phyloP scores from a whole-genome alignment of 2,329 filamentous ascomycete genomes.

The Parascedosporium putredinis region DNA sequence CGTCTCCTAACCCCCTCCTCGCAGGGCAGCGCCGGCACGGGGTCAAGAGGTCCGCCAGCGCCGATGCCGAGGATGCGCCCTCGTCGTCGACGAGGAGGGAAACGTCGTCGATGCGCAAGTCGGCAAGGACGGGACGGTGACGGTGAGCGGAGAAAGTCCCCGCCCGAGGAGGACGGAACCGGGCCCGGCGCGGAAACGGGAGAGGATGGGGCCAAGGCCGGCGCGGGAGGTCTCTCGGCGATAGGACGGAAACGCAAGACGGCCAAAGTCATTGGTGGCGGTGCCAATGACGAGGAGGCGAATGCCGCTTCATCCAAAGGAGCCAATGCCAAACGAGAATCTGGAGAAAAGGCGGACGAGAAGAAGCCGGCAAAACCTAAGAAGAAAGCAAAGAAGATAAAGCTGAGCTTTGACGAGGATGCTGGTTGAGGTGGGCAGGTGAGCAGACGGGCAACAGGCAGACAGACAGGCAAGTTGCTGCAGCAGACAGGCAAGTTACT shows the following conservation, averaged over 20 bases:
- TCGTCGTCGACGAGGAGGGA: constrained; percentile 65
- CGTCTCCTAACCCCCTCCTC: constrained; percentile 41
- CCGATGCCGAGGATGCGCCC: constrained; percentile 67
- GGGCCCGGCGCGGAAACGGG: constrained; percentile 16
- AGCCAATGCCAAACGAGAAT: constrained; percentile 9
- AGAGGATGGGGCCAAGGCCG: constrained; percentile 20
- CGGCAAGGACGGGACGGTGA: constrained; percentile 30
- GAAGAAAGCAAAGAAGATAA: constrained; percentile 54
- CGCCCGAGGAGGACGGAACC: constrained; percentile 16
- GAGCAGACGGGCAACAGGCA: too few species aligned
- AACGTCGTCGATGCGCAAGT: constrained; percentile 47
- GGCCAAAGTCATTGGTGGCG: constrained; percentile 36
- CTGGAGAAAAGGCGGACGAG: constrained; percentile 9
- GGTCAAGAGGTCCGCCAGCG: constrained; percentile 45
- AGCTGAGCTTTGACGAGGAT: constrained; percentile 57
- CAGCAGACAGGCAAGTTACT: too few species aligned
- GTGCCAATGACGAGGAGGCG: constrained; percentile 18
- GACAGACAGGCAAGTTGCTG: too few species aligned
- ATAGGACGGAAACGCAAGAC: constrained; percentile 43
- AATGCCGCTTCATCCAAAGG: constrained; percentile 12
- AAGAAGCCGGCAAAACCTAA: constrained; percentile 23
- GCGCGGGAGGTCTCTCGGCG: constrained; percentile 29
- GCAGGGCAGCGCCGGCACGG: constrained; percentile 36
- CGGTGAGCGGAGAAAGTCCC: neutral
- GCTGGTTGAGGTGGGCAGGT: constrained; percentile 22